Evolutionary conservation across 352 stramenopile species (phyloP).

Genomic region (Pythium rishiriense): DNA sequence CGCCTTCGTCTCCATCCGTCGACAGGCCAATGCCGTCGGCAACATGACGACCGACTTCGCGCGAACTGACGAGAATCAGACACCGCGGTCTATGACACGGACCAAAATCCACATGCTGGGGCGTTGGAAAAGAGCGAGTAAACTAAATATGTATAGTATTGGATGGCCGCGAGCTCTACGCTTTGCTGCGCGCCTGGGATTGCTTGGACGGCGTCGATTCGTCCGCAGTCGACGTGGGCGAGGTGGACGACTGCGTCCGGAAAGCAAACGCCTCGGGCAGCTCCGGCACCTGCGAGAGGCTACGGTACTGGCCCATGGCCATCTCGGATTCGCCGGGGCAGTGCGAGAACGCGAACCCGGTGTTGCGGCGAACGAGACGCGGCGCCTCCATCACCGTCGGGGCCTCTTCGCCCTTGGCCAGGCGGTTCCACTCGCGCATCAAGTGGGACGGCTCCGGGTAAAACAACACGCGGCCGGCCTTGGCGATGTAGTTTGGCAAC

Average conservation of each 20-base stretch:
- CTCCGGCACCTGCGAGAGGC: conserved; percentile 37
- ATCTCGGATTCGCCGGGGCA: conserved; percentile 76
- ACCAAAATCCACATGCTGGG: neutral
- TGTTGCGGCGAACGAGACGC: conserved; percentile 80
- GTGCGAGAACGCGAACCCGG: conserved; percentile 87
- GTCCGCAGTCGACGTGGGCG: conserved; percentile 51
- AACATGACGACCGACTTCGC: conserved; percentile 2
- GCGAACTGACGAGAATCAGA: conserved; percentile 4
- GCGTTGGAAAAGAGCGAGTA: neutral
- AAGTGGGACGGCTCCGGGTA: conserved; percentile 88
- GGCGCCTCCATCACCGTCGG: conserved; percentile 60
- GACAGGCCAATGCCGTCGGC: conserved; percentile 1
- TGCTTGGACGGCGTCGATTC: conserved; percentile 50
- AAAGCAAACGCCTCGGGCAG: conserved; percentile 17
- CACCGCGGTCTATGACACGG: neutral
- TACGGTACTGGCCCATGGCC: conserved; percentile 49
- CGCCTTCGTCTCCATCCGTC: conserved; percentile 6
- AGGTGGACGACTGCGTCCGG: conserved; percentile 36
- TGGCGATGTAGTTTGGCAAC: conserved; percentile 87
- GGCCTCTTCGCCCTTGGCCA: conserved; percentile 76
- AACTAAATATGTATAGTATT: conserved; percentile 26
- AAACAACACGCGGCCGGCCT: conserved; percentile 83
- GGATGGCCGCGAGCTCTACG: neutral
- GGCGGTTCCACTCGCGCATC: conserved; percentile 89
- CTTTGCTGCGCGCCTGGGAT: conserved; percentile 7